Conservation (phyloP, 192 early-diverging fungal species). For the Rhizophagus clarus region DNA sequence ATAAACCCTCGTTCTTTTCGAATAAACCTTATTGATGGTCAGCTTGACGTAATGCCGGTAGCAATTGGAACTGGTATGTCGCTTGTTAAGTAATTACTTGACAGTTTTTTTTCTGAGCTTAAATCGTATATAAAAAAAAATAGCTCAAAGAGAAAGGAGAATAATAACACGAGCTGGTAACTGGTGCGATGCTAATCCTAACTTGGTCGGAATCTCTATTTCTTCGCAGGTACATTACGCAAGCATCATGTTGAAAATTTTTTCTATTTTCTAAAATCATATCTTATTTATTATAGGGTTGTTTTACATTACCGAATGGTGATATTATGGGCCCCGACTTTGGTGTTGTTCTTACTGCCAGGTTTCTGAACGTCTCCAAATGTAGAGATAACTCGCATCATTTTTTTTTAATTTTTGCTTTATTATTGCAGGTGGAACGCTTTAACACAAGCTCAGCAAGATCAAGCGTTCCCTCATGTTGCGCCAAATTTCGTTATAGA, state of each 20-base stretch:
- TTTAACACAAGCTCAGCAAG: neutral
- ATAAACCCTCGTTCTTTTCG: no score
- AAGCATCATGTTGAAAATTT: no score
- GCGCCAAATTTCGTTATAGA: slow-evolving; percentile 1
- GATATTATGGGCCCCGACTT: neutral
- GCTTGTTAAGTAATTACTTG: neutral
- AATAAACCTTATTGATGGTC: no score
- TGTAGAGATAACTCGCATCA: neutral
- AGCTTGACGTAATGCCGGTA: neutral
- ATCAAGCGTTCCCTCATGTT: neutral
- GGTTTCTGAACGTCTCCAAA: neutral
- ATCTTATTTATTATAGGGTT: no score
- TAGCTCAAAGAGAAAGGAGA: neutral
- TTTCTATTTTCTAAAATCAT: no score
- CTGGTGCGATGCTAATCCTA: neutral
- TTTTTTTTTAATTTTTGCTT: neutral
- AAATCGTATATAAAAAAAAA: neutral
- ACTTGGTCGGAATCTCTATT: neutral
- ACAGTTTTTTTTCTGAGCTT: neutral
- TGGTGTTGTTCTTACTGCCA: neutral
- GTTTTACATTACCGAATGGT: no score
- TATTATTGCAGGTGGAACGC: slow-evolving; percentile 16
- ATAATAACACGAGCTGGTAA: no score
- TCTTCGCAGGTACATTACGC: no score
- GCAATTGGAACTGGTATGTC: no score